These are phyloP conservation scores for Tilletia caries DNA, from an alignment of 1,284 basidiomycete genomes.

Conservation along the genomic window DNA sequence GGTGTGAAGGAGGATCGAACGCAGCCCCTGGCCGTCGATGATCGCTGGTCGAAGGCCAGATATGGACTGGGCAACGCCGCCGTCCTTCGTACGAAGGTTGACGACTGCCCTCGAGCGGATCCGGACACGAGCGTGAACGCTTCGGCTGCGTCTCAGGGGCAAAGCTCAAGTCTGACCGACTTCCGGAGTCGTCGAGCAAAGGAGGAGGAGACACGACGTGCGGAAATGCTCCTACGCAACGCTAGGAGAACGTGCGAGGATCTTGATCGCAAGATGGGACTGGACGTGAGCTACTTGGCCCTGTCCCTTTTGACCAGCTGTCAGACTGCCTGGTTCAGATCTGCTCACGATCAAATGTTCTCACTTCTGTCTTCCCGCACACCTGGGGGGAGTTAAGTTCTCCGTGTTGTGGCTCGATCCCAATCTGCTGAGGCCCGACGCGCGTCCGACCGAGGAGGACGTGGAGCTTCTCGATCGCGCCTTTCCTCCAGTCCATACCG, in stretches of 20 bases:
- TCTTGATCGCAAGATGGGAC: slow-evolving; percentile 17
- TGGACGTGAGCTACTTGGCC: slow-evolving; percentile 19
- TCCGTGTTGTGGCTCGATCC: slow-evolving; percentile 22
- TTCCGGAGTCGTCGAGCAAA: slow-evolving; percentile 13
- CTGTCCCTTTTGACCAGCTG: too few species aligned
- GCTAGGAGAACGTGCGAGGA: slow-evolving; percentile 20
- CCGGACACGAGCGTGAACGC: neutral
- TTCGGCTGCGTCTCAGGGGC: neutral
- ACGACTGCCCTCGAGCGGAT: too few species aligned
- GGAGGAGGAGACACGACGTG: neutral
- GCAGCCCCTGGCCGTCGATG: slow-evolving; percentile 15
- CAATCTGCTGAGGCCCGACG: slow-evolving; percentile 11
- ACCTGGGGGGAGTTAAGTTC: neutral
- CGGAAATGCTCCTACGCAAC: slow-evolving; percentile 11
- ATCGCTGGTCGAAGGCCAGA: slow-evolving; percentile 12
- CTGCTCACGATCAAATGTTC: too few species aligned
- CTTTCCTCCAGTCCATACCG: neutral
- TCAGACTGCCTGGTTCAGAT: too few species aligned
- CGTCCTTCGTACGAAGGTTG: neutral
- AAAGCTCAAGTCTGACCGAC: slow-evolving; percentile 2
- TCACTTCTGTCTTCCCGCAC: too few species aligned
- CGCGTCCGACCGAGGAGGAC: slow-evolving; percentile 15
- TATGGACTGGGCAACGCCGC: slow-evolving; percentile 5
- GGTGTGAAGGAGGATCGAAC: neutral
- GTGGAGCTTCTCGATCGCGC: neutral